Conservation (phyloP, 2,329 filamentous ascomycete species). For the Volutella citrinella region DNA sequence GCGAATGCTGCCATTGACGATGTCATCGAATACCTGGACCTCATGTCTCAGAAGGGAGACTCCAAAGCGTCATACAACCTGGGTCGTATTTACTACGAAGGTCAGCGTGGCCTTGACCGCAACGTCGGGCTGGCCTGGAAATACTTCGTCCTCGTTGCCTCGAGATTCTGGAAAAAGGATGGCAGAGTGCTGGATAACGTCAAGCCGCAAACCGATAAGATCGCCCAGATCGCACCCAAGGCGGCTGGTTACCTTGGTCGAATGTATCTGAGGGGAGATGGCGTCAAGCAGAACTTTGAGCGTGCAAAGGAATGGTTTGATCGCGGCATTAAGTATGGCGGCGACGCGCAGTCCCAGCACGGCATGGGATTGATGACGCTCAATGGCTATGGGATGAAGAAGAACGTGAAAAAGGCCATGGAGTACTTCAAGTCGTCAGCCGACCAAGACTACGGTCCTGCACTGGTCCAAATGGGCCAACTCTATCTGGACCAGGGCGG, state of each 20-base stretch:
- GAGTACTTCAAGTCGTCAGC: slow-evolving; percentile 76
- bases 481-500: slow-evolving; percentile 82
- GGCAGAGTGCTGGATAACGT: slow-evolving; percentile 71
- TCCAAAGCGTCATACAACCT: slow-evolving; percentile 83
- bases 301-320: slow-evolving; percentile 81
- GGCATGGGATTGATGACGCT: slow-evolving; percentile 81
- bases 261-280: slow-evolving; percentile 88
- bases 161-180: slow-evolving; percentile 77
- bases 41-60: slow-evolving; percentile 87
- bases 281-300: slow-evolving; percentile 73
- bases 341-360: slow-evolving; percentile 81
- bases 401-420: slow-evolving; percentile 69
- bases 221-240: slow-evolving; percentile 76
- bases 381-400: slow-evolving; percentile 68
- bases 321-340: slow-evolving; percentile 69
- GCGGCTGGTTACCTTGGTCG: slow-evolving; percentile 83
- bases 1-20: slow-evolving; percentile 86
- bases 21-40: slow-evolving; percentile 88
- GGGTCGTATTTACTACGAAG: slow-evolving; percentile 85
- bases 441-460: slow-evolving; percentile 75
- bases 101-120: slow-evolving; percentile 69
- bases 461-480: slow-evolving; percentile 78
- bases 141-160: slow-evolving; percentile 78
- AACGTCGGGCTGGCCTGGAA: slow-evolving; percentile 72
- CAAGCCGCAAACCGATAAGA: slow-evolving; percentile 69